Base-by-base conservation (phyloP, 2,329 filamentous ascomycete species). In the Acarospora socialis region DNA sequence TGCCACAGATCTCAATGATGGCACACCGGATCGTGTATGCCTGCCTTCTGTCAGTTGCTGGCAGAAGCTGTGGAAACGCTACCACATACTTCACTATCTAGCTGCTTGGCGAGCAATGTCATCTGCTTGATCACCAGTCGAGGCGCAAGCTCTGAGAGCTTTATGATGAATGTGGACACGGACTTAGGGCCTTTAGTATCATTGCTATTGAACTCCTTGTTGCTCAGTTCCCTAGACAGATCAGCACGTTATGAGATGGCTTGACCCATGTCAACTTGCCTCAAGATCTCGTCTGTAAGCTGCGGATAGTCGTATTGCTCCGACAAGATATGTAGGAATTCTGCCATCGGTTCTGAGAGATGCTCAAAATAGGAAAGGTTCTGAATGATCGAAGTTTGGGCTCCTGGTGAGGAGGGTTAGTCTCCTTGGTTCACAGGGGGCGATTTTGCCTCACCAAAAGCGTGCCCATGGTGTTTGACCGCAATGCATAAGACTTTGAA, bases 241-340 rank as follows among this genome's bases (percentile, higher is more conserved):
- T 21, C 7, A 19, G 19, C 21, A n/a, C n/a, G n/a, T n/a, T n/a
- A n/a, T n/a, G n/a, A n/a, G n/a, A n/a, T n/a, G n/a, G n/a, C n/a
- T n/a, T n/a, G n/a, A n/a, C n/a, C n/a, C n/a, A 21, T 7, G 25
- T 14, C 3, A 18, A 20, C 9, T 21, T 53, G 63, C 62, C 63
- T 77, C 36, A 98, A 58, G 18, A 95, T 81, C 51, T 98, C 90
- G 52, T 94, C 90, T 4, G 84, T 79, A 6, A 98, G 67, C 49
- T 98, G 90, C 10, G 86, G 81, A 52, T 95, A 92, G 57, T 98
- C 90, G 59, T 95, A 98, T 60, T 94, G 87, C 52, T 95, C 86
- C 1, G 86, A 78, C 16, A 98, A 65, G 48, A 95, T 98, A 47
- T 95, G 83, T 4, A 98, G 63, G 47, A 98, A 93, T 53, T 98